phyloP scores from a whole-genome alignment of 2,329 filamentous ascomycete species.

The Arthrobotrys iridis region DNA sequence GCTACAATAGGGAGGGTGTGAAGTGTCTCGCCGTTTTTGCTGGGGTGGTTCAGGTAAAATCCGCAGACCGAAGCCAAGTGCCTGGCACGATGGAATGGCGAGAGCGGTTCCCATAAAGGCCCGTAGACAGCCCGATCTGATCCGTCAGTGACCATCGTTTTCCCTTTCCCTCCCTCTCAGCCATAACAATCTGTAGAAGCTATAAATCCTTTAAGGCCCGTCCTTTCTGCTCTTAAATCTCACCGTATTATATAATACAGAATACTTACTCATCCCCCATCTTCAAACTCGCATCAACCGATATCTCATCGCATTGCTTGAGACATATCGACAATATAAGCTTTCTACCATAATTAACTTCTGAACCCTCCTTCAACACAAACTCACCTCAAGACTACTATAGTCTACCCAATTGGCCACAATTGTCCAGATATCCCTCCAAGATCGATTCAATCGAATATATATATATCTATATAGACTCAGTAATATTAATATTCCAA shows the following conservation, averaged over 20 bases:
- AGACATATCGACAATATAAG: conserved; percentile 41
- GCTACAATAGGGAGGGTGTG: conserved; percentile 21
- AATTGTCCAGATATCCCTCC: neutral
- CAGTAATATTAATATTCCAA: conserved; percentile 35
- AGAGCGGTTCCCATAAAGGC: conserved; percentile 41
- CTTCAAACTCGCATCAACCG: neutral
- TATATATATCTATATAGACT: neutral
- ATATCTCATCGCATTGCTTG: conserved; percentile 1
- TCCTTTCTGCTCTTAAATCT: neutral
- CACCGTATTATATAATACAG: conserved; percentile 25
- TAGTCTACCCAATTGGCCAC: conserved; percentile 12
- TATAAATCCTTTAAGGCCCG: too few species aligned
- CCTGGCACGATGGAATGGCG: conserved; percentile 55
- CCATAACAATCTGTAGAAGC: neutral
- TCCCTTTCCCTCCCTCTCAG: conserved; percentile 15
- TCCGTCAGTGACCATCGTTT: conserved; percentile 49
- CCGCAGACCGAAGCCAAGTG: conserved; percentile 40
- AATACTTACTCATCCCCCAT: neutral
- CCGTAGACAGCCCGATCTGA: conserved; percentile 49
- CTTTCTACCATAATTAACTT: conserved; percentile 38
- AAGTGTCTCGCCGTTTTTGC: conserved; percentile 44
- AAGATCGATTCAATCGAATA: neutral
- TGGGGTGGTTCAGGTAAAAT: conserved; percentile 21
- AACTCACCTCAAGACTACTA: neutral
- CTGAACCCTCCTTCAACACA: conserved; percentile 29